Evolutionary conservation across 805 yeast genomes (phyloP).

Genomic region (Ogataea dorogensis): DNA sequence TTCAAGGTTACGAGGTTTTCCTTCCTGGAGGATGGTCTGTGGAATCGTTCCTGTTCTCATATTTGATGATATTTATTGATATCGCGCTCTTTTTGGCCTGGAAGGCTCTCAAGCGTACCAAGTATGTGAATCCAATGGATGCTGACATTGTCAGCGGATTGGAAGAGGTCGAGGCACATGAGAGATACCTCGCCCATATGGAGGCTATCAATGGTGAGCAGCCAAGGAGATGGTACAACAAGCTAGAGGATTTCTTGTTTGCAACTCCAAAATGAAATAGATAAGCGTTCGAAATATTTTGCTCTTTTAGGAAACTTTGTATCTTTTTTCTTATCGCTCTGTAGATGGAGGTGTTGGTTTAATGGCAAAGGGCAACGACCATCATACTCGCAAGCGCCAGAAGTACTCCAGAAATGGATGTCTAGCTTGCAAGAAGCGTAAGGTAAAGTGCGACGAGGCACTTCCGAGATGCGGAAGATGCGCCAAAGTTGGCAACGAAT

Average conservation of each 20-base stretch:
- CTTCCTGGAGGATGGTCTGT: constrained; percentile 63
- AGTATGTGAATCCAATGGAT: constrained; percentile 42
- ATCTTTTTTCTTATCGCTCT: constrained; percentile 3
- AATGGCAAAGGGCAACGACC: constrained; percentile 6
- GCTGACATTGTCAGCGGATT: constrained; percentile 56
- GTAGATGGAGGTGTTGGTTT: background rate
- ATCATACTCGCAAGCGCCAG: constrained; percentile 29
- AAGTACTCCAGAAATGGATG: constrained; percentile 43
- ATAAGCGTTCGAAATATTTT: constrained; percentile 1
- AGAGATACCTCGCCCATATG: constrained; percentile 28
- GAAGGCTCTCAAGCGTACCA: constrained; percentile 51
- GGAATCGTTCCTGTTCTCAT: constrained; percentile 62
- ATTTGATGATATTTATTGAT: constrained; percentile 66
- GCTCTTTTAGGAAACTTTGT: background rate
- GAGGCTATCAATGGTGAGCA: constrained; percentile 9
- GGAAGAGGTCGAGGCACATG: constrained; percentile 60
- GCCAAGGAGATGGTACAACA: constrained; percentile 16
- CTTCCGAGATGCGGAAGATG: constrained; percentile 39
- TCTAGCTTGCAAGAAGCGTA: constrained; percentile 39
- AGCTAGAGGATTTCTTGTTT: constrained; percentile 14
- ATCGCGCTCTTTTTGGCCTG: constrained; percentile 48
- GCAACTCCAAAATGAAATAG: constrained; percentile 10
- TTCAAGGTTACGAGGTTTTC: constrained; percentile 71
- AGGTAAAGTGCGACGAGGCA: constrained; percentile 37
- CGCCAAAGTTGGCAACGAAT: constrained; percentile 31